These are phyloP conservation scores for Mucor circinelloides DNA, from an alignment of 371 early-diverging fungal genomes.

Conservation along the genomic window DNA sequence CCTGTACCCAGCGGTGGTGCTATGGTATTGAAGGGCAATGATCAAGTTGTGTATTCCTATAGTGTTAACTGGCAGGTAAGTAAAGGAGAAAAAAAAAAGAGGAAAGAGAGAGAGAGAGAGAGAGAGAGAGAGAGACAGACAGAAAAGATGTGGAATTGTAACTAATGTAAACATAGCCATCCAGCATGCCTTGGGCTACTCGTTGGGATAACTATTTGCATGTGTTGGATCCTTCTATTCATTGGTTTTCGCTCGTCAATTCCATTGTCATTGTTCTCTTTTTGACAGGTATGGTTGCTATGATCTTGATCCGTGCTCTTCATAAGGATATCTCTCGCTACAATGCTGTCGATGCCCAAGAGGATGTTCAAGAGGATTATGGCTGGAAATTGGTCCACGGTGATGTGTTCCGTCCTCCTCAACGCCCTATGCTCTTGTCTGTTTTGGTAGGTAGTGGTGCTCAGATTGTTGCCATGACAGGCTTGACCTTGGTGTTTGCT, in stretches of 20 bases:
- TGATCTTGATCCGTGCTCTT: slow-evolving; percentile 84
- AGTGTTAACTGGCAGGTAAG: slow-evolving; percentile 81
- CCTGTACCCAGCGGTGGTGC: slow-evolving; percentile 40
- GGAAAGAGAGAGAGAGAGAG: not conserved
- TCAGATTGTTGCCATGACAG: slow-evolving; percentile 88
- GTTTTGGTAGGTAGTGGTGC: slow-evolving; percentile 91
- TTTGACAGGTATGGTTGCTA: slow-evolving; percentile 86
- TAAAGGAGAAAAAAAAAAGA: not conserved
- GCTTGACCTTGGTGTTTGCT: slow-evolving; percentile 86
- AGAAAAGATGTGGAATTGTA: not conserved
- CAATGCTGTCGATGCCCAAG: slow-evolving; percentile 76
- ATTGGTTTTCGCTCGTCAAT: slow-evolving; percentile 48
- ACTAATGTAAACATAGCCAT: slow-evolving; percentile 33
- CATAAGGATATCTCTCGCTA: slow-evolving; percentile 86
- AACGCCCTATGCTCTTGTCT: slow-evolving; percentile 75
- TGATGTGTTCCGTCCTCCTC: slow-evolving; percentile 91
- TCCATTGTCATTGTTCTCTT: slow-evolving; percentile 47
- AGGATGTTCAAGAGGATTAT: slow-evolving; percentile 88
- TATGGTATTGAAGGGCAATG: slow-evolving; percentile 50
- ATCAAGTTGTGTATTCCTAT: slow-evolving; percentile 79
- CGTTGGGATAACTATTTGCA: slow-evolving; percentile 94
- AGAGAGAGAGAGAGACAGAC: not conserved
- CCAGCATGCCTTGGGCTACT: slow-evolving; percentile 85
- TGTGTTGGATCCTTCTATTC: slow-evolving; percentile 82
- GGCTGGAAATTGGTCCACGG: slow-evolving; percentile 94